Conservation (phyloP, 352 stramenopile genomes). For the Phytophthora chlamydospora region DNA sequence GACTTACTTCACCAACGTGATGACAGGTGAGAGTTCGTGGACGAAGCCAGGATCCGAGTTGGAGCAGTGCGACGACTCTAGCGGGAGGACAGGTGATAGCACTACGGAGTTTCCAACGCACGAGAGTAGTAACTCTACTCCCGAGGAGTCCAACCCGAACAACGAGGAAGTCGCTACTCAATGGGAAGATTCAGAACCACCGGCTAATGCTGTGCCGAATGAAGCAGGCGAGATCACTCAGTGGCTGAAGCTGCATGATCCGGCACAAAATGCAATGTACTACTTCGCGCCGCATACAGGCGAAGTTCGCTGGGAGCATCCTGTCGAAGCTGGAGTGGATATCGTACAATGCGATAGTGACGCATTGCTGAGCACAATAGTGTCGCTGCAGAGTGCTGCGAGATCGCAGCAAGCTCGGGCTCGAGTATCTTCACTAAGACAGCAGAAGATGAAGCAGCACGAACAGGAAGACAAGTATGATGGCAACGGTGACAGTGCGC, state of each 20-base stretch:
- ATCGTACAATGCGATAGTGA: slow-evolving; percentile 49
- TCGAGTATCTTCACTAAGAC: slow-evolving; percentile 44
- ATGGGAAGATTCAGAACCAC: slow-evolving; percentile 35
- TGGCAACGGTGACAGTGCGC: background rate
- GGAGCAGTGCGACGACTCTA: slow-evolving; percentile 6
- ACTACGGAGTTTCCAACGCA: background rate
- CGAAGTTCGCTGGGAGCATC: slow-evolving; percentile 52
- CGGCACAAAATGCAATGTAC: slow-evolving; percentile 48
- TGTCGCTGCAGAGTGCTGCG: slow-evolving; percentile 57
- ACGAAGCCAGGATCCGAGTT: slow-evolving; percentile 26
- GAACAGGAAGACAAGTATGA: background rate
- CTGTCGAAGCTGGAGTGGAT: slow-evolving; percentile 20
- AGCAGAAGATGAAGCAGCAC: slow-evolving; percentile 13
- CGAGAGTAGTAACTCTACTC: background rate
- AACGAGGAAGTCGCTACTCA: slow-evolving; percentile 3
- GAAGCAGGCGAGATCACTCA: slow-evolving; percentile 17
- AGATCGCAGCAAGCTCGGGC: slow-evolving; percentile 52
- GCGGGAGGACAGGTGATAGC: background rate
- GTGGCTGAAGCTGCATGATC: slow-evolving; percentile 67
- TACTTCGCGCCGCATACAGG: slow-evolving; percentile 54
- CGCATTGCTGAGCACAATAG: slow-evolving; percentile 44
- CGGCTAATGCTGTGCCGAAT: slow-evolving; percentile 22
- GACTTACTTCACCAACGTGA: slow-evolving; percentile 48
- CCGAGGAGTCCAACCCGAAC: too few relatives aligned
- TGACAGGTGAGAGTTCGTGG: slow-evolving; percentile 57